phyloP scores from a whole-genome alignment of 306 rosid species.

The Rubus parviflorus region DNA sequence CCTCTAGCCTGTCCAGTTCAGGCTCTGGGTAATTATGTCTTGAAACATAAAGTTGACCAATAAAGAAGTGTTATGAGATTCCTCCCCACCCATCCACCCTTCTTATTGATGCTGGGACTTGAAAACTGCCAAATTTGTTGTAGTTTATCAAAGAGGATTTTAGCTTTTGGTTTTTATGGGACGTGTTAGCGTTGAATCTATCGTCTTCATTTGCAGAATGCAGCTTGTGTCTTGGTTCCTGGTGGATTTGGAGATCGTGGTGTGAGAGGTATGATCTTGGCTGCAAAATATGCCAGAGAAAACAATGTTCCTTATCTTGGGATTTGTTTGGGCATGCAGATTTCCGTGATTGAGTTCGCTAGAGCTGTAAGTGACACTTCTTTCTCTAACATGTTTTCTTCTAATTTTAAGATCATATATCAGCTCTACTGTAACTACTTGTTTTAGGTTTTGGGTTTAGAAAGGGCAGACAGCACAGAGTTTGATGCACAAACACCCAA shows the following conservation, averaged over 20 bases:
- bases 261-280: conserved; percentile 90
- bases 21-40: background rate
- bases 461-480: conserved; percentile 84
- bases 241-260: conserved; percentile 99
- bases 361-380: conserved; percentile 67
- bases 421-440: conserved; percentile 23
- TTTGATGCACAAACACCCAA: conserved; percentile 72
- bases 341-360: conserved; percentile 91
- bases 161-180: background rate
- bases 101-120: background rate
- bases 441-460: conserved; percentile 80
- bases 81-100: background rate
- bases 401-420: conserved; percentile 13
- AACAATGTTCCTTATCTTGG: conserved; percentile 94
- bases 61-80: background rate
- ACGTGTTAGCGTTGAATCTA: background rate
- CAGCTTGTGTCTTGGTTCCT: conserved; percentile 93
- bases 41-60: background rate
- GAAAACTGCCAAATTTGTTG: background rate
- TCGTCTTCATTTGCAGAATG: conserved; percentile 55
- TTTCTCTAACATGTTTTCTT: conserved; percentile 25
- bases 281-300: conserved; percentile 97
- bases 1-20: background rate
- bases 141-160: background rate
- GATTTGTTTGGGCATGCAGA: conserved; percentile 99